A percentile compares a stretch with the other conserved stretches of the same genome.
Evolutionary conservation across 192 early-diverging fungal genomes (phyloP).

Genomic region (Linnemannia zychae): DNA sequence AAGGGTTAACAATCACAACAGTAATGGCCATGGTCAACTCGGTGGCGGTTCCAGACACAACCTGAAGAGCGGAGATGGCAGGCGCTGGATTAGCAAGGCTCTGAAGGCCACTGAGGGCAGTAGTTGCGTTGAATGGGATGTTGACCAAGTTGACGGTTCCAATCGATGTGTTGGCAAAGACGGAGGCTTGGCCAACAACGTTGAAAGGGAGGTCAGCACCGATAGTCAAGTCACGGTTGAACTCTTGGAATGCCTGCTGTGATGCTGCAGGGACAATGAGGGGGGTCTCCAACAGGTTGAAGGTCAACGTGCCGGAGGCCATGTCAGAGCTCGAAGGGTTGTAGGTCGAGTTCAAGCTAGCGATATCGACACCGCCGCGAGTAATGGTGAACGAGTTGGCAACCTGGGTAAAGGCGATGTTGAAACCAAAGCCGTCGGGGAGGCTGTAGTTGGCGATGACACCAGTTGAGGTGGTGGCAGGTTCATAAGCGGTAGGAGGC

Average conservation of each 20-base stretch:
- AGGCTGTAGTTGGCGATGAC: slow-evolving; percentile 58
- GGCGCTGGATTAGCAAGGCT: slow-evolving; percentile 56
- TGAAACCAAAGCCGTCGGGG: slow-evolving; percentile 66
- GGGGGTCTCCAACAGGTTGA: slow-evolving; percentile 48
- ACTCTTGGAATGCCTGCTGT: slow-evolving; percentile 55
- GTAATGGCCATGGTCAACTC: slow-evolving; percentile 57
- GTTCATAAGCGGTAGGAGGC: slow-evolving; percentile 52
- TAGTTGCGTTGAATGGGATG: slow-evolving; percentile 54
- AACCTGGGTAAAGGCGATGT: slow-evolving; percentile 47
- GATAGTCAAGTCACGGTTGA: slow-evolving; percentile 57
- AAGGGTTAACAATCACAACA: slow-evolving; percentile 13
- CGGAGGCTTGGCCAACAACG: slow-evolving; percentile 56
- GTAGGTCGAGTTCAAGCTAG: slow-evolving; percentile 49
- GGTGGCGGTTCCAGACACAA: slow-evolving; percentile 54
- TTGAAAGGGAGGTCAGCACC: slow-evolving; percentile 38
- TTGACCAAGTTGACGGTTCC: slow-evolving; percentile 60
- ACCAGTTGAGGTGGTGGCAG: slow-evolving; percentile 48
- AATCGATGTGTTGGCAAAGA: slow-evolving; percentile 60
- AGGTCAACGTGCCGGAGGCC: slow-evolving; percentile 49
- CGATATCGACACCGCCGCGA: slow-evolving; percentile 42
- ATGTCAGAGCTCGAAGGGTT: slow-evolving; percentile 50
- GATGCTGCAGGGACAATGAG: slow-evolving; percentile 49
- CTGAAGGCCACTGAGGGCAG: slow-evolving; percentile 60
- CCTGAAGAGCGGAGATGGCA: slow-evolving; percentile 59
- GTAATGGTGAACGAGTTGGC: slow-evolving; percentile 45